Evolutionary conservation across 441 rosid genomes (phyloP).

Genomic region (Gossypium davidsonii): DNA sequence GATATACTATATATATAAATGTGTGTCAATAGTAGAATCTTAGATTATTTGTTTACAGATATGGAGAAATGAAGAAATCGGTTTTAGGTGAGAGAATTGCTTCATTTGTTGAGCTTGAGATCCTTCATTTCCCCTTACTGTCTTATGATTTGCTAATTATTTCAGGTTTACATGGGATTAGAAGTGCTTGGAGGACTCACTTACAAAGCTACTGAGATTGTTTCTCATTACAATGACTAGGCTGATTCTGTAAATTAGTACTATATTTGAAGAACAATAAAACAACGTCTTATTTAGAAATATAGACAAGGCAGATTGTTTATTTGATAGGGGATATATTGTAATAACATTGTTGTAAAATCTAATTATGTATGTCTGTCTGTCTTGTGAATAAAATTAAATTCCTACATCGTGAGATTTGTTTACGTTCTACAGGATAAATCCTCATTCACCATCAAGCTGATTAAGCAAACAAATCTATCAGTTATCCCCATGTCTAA

Average conservation of each 20-base stretch:
- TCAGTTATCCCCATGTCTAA: neutral
- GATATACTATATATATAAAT: neutral
- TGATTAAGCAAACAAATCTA: neutral
- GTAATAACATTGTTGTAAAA: conserved; percentile 2
- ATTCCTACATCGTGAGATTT: neutral
- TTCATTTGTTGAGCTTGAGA: neutral
- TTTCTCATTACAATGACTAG: neutral
- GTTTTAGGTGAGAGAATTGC: neutral
- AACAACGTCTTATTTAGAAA: neutral
- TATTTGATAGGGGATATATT: neutral
- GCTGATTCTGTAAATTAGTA: conserved; percentile 3
- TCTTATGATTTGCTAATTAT: neutral
- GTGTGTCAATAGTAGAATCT: neutral
- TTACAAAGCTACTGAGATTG: neutral
- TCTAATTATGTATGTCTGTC: neutral
- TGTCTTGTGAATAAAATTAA: neutral
- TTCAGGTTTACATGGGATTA: neutral
- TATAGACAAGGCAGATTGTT: neutral
- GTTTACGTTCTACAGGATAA: neutral
- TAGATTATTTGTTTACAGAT: conserved; percentile 4
- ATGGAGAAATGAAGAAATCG: neutral
- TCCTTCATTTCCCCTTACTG: neutral
- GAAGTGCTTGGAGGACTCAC: neutral
- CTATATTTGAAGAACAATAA: neutral
- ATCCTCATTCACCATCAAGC: neutral